Conservation (phyloP, 108 stramenopile species). For the Nitzschia sp. region DNA sequence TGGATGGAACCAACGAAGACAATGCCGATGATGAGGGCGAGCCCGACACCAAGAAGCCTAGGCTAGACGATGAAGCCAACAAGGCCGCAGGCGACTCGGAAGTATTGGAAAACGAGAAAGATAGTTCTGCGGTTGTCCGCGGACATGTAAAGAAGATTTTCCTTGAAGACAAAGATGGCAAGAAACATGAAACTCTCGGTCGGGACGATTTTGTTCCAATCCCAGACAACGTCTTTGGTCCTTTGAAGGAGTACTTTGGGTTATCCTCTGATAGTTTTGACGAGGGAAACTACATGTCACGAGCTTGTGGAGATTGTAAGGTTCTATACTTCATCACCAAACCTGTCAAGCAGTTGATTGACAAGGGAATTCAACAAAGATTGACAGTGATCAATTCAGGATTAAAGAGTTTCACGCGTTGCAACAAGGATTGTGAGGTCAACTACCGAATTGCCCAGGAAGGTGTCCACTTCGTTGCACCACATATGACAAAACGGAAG, state of each 20-base stretch:
- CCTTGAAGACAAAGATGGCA: constrained; percentile 36
- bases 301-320: constrained; percentile 70
- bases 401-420: constrained; percentile 71
- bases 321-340: constrained; percentile 75
- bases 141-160: constrained; percentile 26
- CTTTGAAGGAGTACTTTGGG: constrained; percentile 73
- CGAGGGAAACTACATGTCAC: constrained; percentile 67
- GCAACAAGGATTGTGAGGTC: constrained; percentile 53
- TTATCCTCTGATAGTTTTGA: constrained; percentile 57
- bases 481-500: constrained; percentile 80
- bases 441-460: constrained; percentile 76
- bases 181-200: constrained; percentile 47
- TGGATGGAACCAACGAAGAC: constrained; percentile 1
- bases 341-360: constrained; percentile 67
- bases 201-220: constrained; percentile 71
- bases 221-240: constrained; percentile 50
- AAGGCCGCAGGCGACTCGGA: constrained; percentile 10
- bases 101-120: not conserved
- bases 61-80: constrained; percentile 12
- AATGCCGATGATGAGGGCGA: constrained; percentile 17
- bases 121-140: constrained; percentile 3
- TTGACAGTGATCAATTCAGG: constrained; percentile 78
- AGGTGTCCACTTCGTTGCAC: constrained; percentile 72
- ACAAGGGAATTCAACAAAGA: constrained; percentile 66
- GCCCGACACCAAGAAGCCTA: constrained; percentile 24